A percentile compares a stretch with the other conserved stretches of the same genome.
Evolutionary conservation across 2,329 filamentous ascomycete genomes (phyloP).

Genomic region (Paracorniculantispora psalliotae): DNA sequence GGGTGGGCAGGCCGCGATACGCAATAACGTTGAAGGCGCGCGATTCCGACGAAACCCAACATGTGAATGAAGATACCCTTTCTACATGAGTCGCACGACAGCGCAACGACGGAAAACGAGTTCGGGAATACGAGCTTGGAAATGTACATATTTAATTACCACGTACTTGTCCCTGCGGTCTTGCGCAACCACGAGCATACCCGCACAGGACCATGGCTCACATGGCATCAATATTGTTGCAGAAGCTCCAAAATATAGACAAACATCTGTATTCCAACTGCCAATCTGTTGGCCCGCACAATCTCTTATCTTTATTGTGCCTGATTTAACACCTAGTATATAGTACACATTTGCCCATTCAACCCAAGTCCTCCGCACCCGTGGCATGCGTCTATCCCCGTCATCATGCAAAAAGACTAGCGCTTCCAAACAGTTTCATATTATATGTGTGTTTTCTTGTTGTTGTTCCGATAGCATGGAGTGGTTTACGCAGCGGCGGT

Average conservation of each 20-base stretch:
- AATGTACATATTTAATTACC: not conserved
- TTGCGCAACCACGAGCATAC: not conserved
- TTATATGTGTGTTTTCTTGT: too few relatives aligned
- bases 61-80: slow-evolving; percentile 7
- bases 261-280: not conserved
- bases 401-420: not conserved
- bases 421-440: too few relatives aligned
- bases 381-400: not conserved
- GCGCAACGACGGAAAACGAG: too few relatives aligned
- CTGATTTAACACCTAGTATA: too few relatives aligned
- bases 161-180: not conserved
- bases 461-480: not conserved
- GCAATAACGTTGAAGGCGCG: not conserved
- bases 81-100: not conserved
- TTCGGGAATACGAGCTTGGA: not conserved
- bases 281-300: not conserved
- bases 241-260: too few relatives aligned
- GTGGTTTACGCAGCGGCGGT: not conserved
- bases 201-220: not conserved
- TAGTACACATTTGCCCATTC: not conserved
- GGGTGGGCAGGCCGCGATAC: not conserved
- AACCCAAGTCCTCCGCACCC: not conserved
- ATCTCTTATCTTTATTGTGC: too few relatives aligned
- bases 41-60: not conserved
- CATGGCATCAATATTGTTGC: too few relatives aligned